Conservation (phyloP, 2,329 filamentous ascomycete genomes). For the Didymella segeticola region DNA sequence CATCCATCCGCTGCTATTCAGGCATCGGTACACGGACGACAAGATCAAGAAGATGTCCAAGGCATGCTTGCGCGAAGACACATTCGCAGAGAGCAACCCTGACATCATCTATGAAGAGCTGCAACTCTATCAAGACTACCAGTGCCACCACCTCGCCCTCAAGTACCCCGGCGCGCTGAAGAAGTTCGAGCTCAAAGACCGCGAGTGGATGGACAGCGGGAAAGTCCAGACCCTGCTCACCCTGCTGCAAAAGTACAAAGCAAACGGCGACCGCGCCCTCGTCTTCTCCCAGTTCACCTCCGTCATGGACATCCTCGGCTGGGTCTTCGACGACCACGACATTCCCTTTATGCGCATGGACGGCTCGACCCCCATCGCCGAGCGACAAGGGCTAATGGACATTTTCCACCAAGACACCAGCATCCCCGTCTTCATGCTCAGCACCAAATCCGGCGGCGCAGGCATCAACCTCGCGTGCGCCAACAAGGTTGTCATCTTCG, state of each 20-base stretch:
- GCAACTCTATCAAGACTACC: conserved; percentile 64
- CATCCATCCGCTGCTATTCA: conserved; percentile 88
- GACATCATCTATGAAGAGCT: conserved; percentile 63
- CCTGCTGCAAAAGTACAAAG: conserved; percentile 74
- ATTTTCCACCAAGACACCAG: conserved; percentile 76
- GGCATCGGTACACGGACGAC: conserved; percentile 77
- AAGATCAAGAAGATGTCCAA: conserved; percentile 78
- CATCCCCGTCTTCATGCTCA: conserved; percentile 91
- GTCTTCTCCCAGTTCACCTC: conserved; percentile 95
- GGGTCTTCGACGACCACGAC: conserved; percentile 74
- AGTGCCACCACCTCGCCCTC: conserved; percentile 64
- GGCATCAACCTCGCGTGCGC: conserved; percentile 95
- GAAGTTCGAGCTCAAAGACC: conserved; percentile 63
- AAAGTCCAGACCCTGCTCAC: conserved; percentile 84
- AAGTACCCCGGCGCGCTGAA: conserved; percentile 60
- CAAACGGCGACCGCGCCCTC: conserved; percentile 83
- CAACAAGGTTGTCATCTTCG: conserved; percentile 98
- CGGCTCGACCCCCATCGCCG: conserved; percentile 79
- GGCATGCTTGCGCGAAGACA: conserved; percentile 74
- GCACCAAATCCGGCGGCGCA: conserved; percentile 92
- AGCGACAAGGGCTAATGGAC: conserved; percentile 87
- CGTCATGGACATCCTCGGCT: conserved; percentile 87
- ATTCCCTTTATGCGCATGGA: conserved; percentile 87
- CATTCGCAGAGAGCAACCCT: conserved; percentile 58
- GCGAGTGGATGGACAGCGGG: conserved; percentile 76